These are phyloP conservation scores for Zalaria obscura DNA, from an alignment of 2,329 filamentous ascomycete genomes.

Conservation along the genomic window DNA sequence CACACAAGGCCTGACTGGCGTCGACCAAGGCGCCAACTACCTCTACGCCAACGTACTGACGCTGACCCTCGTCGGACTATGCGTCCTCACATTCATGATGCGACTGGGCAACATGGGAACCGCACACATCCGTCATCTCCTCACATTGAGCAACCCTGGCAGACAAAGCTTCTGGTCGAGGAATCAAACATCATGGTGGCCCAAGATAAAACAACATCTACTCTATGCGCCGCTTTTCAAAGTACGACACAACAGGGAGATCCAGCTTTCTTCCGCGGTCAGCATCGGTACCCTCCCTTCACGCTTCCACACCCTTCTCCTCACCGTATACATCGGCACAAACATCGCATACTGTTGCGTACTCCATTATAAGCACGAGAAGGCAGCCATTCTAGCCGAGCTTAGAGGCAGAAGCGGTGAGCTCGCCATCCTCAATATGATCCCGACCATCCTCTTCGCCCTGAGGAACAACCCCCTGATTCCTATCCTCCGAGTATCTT, in stretches of 20 bases:
- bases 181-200: slow-evolving; percentile 31
- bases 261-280: slow-evolving; percentile 52
- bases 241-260: slow-evolving; percentile 64
- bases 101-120: slow-evolving; percentile 27
- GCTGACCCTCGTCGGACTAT: slow-evolving; percentile 19
- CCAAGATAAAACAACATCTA: slow-evolving; percentile 50
- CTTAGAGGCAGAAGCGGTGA: slow-evolving; percentile 75
- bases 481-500: slow-evolving; percentile 66
- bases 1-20: slow-evolving; percentile 31
- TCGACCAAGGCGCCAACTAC: slow-evolving; percentile 33
- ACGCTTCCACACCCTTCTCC: slow-evolving; percentile 59
- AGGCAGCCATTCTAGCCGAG: slow-evolving; percentile 54
- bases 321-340: slow-evolving; percentile 51
- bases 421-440: slow-evolving; percentile 76
- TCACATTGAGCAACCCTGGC: slow-evolving; percentile 25
- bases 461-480: slow-evolving; percentile 91
- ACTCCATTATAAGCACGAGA: slow-evolving; percentile 41
- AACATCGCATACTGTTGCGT: slow-evolving; percentile 68
- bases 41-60: slow-evolving; percentile 30
- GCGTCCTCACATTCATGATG: slow-evolving; percentile 24
- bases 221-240: slow-evolving; percentile 57
- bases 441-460: slow-evolving; percentile 78
- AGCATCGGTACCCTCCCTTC: slow-evolving; percentile 67
- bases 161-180: slow-evolving; percentile 31
- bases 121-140: slow-evolving; percentile 30